Percentiles rank a stretch among this genome's conserved stretches.
Evolutionary conservation across 805 yeast genomes (phyloP).

Genomic region (Starmera caribaea): DNA sequence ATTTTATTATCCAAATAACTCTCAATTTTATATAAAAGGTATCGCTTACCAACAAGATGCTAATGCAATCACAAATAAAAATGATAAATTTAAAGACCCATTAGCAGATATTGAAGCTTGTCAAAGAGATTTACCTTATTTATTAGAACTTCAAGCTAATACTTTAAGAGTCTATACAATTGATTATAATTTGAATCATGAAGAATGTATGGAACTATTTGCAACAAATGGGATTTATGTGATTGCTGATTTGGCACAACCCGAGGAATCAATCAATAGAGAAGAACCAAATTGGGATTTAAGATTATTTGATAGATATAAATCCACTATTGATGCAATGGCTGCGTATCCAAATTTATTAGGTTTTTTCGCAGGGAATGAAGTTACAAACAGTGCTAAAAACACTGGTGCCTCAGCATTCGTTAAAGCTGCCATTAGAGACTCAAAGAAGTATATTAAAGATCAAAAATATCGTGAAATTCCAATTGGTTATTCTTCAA

Average conservation of each 20-base stretch:
- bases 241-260: constrained; percentile 75
- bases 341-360: constrained; percentile 63
- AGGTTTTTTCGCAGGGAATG: constrained; percentile 91
- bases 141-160: constrained; percentile 52
- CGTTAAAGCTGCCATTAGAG: constrained; percentile 86
- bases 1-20: constrained; percentile 56
- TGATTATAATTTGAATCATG: constrained; percentile 56
- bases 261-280: constrained; percentile 61
- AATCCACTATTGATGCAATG: constrained; percentile 64
- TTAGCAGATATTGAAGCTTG: constrained; percentile 54
- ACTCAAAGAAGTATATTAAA: constrained; percentile 59
- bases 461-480: constrained; percentile 56
- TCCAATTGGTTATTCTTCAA: constrained; percentile 87
- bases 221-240: constrained; percentile 78
- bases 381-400: constrained; percentile 64
- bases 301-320: constrained; percentile 60
- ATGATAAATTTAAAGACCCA: constrained; percentile 45
- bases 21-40: constrained; percentile 70
- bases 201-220: constrained; percentile 57
- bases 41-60: constrained; percentile 66
- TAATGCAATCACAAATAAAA: constrained; percentile 25
- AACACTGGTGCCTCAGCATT: constrained; percentile 77
- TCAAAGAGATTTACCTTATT: constrained; percentile 62
- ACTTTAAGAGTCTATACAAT: constrained; percentile 71
- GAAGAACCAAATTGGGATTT: constrained; percentile 62